Evolutionary conservation across 139 green algal genomes (phyloP), one percentile per base, ranked within the genome.

Genomic region (Closterium sp.): DNA sequence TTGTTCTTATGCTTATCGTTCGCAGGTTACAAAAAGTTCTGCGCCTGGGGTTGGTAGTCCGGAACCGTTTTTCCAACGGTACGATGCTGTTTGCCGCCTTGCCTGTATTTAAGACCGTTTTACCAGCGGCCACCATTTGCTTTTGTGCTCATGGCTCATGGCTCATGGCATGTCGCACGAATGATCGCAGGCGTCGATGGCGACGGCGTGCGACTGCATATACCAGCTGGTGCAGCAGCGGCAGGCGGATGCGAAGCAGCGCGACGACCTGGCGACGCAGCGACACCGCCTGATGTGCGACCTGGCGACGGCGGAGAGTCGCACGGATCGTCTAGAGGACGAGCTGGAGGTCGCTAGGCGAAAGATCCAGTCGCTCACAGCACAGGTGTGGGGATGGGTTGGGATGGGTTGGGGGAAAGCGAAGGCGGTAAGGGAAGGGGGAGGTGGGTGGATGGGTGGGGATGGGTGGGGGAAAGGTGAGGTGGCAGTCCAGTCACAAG

Each of bases 141-240:
- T 76, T 76, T 28, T n/a, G n/a, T n/a, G n/a, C n/a, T n/a, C n/a
- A n/a, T n/a, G n/a, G n/a, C n/a, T n/a, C n/a, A n/a, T n/a, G 55
- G 23, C 16, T 76, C 55, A 76, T 76, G 16, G 16, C 55, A 7
- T 76, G 55, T 76, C 55, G 55, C 55, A 76, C 16, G 4, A 76
- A 76, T 4, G 1, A 4, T 76, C 55, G 55, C 55, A 90, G 36
- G 86, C 32, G 38, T 33, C 30, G 2, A 84, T 90, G n/a, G 33
- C 88, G 31, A 89, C 31, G 88, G 69, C 33, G 35, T 91, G 88
- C 88, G 87, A 91, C 88, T 91, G 88, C 88, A n/a, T 91, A 3
- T 91, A 91, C 16, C 25, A 43, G 34, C 88, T 91, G 9, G 33
- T 91, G 66, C 88, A 91, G 34, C 88, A 91, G 88, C 88, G 88